Evolutionary conservation across 148 eudicot species (phyloP), one percentile per base, ranked within the genome.

Genomic region (Rhododendron ovatum): DNA sequence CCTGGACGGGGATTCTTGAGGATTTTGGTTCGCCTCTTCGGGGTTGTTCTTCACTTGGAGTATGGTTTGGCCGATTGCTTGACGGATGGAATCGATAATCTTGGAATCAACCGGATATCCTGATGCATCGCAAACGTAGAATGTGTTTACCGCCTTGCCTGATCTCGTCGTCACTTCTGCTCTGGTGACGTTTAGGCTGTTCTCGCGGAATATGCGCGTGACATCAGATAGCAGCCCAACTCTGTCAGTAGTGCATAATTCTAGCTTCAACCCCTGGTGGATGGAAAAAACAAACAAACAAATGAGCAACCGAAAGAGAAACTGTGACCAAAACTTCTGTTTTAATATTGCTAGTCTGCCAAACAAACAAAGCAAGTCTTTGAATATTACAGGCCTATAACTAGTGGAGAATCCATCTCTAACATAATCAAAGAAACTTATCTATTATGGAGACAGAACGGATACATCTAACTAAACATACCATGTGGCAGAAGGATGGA

Each of bases 171-270:
- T 74, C 82, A 96, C 98, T 87, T 94, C 98, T 10, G 99, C 99
- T 88, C 95, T 91, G 9, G 94, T 92, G 41, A 96, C 98, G 1
- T 91, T 85, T 14, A 96, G 98, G 88, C 98, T 95, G 82, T 94
- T 96, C 90, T 96, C 99, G 28, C 98, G 92, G 86, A 95, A 95
- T 59, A 96, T 95, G 69, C 99, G 91, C 12, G 99, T 96, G 26
- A 95, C 93, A 28, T 95, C 92, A 2, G 99, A 93, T 24, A 95
- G 88, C 33, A 95, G 91, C 57, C 99, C 99, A 1, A 92, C 88
- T 85, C 99, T 90, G 88, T 96, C 99, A 13, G 92, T 88, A 17
- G 98, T 95, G 90, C 99, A 96, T 35, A 96, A 85, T 90, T 95
- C 99, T 63, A 96, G 89, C 93, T 95, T 95, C 89, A 96, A 84